A percentile compares a stretch with the other conserved stretches of the same genome.
These are phyloP conservation scores for Paxillus rubicundulus DNA, from an alignment of 768 basidiomycete genomes.

Conservation along the genomic window DNA sequence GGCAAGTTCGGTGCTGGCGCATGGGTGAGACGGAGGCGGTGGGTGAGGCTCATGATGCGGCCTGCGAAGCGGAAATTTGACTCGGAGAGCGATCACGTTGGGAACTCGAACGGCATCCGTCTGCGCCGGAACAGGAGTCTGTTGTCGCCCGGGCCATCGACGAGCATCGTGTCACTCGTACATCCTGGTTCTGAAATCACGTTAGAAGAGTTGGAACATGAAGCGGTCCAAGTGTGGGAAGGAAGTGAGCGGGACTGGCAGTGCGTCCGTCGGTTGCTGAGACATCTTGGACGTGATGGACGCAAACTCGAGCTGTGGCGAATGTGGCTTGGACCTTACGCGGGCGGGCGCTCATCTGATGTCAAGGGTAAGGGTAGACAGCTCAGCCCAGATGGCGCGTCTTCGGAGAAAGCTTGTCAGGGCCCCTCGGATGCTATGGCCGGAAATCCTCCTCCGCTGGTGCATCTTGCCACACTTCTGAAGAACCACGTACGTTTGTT, in stretches of 20 bases:
- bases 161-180: constrained; percentile 27
- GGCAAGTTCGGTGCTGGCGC: constrained; percentile 62
- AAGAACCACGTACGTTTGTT: constrained; percentile 54
- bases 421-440: constrained; percentile 10
- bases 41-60: constrained; percentile 82
- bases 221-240: constrained; percentile 49
- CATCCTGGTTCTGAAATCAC: constrained; percentile 25
- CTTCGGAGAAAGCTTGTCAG: constrained; percentile 7
- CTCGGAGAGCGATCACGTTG: not conserved
- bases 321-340: constrained; percentile 56
- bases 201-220: constrained; percentile 11
- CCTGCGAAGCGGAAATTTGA: constrained; percentile 39
- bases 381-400: constrained; percentile 39
- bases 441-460: constrained; percentile 30
- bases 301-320: constrained; percentile 75
- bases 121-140: constrained; percentile 13
- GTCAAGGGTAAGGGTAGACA: constrained; percentile 42
- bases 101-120: not conserved
- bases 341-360: constrained; percentile 8
- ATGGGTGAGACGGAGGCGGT: constrained; percentile 76
- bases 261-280: constrained; percentile 52
- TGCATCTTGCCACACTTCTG: constrained; percentile 51
- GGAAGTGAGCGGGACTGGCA: constrained; percentile 62
- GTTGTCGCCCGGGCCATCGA: constrained; percentile 18
- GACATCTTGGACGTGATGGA: constrained; percentile 58